phyloP scores from a whole-genome alignment of 2,329 filamentous ascomycete genomes.

The Nakataea oryzae region DNA sequence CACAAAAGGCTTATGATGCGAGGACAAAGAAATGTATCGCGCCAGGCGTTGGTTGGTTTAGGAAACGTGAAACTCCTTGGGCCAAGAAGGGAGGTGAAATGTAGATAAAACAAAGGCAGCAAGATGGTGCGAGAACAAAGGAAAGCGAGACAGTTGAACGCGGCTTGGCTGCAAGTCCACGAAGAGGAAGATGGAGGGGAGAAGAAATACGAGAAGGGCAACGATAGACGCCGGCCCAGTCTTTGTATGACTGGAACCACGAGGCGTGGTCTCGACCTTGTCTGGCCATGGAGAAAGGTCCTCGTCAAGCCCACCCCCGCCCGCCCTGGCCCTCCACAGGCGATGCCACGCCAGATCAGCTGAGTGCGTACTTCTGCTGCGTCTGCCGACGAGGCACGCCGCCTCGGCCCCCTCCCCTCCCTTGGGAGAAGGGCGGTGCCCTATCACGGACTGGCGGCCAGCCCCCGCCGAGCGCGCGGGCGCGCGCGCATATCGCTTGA shows the following conservation, averaged over 20 bases:
- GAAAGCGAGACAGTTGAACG: neutral
- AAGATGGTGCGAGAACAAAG: neutral
- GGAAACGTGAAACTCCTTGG: too few relatives aligned
- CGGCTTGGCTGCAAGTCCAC: neutral
- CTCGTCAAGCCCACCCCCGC: too few relatives aligned
- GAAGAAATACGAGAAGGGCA: neutral
- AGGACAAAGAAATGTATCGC: neutral
- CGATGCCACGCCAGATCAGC: neutral
- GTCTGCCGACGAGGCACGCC: neutral
- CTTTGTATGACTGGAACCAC: neutral
- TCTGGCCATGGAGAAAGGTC: neutral
- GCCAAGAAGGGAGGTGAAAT: neutral
- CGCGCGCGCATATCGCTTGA: neutral
- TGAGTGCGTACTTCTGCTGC: too few relatives aligned
- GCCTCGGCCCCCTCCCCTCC: too few relatives aligned
- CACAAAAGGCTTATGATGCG: too few relatives aligned
- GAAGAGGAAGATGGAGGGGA: neutral
- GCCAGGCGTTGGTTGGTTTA: too few relatives aligned
- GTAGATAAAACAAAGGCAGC: neutral
- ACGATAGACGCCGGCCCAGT: neutral
- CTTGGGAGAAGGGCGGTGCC: too few relatives aligned
- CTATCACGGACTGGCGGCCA: neutral
- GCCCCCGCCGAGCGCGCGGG: too few relatives aligned
- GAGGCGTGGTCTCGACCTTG: neutral
- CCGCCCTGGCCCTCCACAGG: neutral